phyloP scores from a whole-genome alignment of 2,329 filamentous ascomycete genomes.

The Epichloe sibirici region DNA sequence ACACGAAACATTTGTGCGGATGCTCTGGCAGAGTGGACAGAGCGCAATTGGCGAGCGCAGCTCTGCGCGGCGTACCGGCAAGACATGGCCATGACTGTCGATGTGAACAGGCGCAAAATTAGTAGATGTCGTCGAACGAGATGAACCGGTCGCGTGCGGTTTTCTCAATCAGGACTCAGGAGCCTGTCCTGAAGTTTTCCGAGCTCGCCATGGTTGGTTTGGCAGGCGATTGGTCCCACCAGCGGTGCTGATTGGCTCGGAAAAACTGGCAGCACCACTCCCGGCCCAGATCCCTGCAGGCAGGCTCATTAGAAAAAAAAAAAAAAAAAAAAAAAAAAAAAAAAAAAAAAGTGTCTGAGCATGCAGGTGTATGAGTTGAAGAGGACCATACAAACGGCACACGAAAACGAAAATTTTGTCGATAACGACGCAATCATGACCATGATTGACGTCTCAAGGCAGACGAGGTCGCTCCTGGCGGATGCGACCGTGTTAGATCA shows the following conservation, averaged over 20 bases:
- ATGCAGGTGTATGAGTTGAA: background rate
- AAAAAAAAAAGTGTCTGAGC: constrained; percentile 20
- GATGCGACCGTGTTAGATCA: constrained; percentile 42
- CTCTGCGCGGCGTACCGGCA: constrained; percentile 52
- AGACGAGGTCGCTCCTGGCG: constrained; percentile 43
- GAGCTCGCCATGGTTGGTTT: constrained; percentile 16
- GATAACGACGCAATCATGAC: constrained; percentile 34
- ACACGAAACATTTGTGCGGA: constrained; percentile 36
- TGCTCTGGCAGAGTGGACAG: constrained; percentile 31
- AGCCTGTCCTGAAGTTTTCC: constrained; percentile 29
- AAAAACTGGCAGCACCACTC: constrained; percentile 21
- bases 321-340: constrained; percentile 28
- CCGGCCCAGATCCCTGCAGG: constrained; percentile 15
- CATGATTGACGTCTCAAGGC: constrained; percentile 40
- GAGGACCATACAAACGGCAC: constrained; percentile 11
- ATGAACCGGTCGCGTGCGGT: constrained; percentile 10
- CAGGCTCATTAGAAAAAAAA: constrained; percentile 27
- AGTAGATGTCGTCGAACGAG: constrained; percentile 1
- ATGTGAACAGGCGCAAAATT: constrained; percentile 13
- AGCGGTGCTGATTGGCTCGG: constrained; percentile 23
- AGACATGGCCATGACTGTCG: constrained; percentile 45
- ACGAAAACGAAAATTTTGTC: constrained; percentile 15
- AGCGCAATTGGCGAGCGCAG: constrained; percentile 51
- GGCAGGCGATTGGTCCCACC: constrained; percentile 6
- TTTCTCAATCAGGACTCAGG: constrained; percentile 12